These are phyloP conservation scores for Gillenia trifoliata DNA, from an alignment of 306 rosid genomes.

Conservation along the genomic window DNA sequence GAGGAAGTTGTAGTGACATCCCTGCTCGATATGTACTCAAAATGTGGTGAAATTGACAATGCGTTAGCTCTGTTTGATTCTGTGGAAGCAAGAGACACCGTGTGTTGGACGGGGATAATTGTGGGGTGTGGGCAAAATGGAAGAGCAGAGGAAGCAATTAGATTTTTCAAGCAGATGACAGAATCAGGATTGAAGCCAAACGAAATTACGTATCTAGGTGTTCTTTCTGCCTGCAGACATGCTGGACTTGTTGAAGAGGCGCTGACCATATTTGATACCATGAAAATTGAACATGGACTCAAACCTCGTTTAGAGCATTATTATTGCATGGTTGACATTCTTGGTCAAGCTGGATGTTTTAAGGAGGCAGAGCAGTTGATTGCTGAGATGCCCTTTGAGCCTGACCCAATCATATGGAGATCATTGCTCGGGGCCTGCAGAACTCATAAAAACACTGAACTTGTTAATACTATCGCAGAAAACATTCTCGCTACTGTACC, in stretches of 20 bases:
- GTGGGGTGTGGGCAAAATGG: conserved; percentile 94
- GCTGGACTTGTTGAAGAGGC: conserved; percentile 77
- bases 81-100: conserved; percentile 45
- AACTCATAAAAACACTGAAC: conserved; percentile 48
- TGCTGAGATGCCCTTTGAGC: conserved; percentile 61
- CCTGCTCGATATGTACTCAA: conserved; percentile 72
- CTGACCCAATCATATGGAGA: conserved; percentile 63
- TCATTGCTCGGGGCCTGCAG: conserved; percentile 74
- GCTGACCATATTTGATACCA: conserved; percentile 47
- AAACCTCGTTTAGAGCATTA: conserved; percentile 61
- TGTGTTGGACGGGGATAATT: conserved; percentile 88
- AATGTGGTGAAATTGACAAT: conserved; percentile 78
- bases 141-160: conserved; percentile 59
- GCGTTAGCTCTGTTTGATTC: conserved; percentile 55
- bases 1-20: conserved; percentile 67
- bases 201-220: conserved; percentile 68
- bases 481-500: conserved; percentile 53
- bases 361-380: conserved; percentile 59
- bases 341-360: conserved; percentile 61
- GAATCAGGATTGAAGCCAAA: conserved; percentile 61
- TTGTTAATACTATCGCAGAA: conserved; percentile 49
- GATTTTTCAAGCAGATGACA: conserved; percentile 53
- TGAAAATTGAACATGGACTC: conserved; percentile 47
- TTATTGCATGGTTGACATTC: conserved; percentile 83
- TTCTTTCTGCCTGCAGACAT: conserved; percentile 82